Base-by-base conservation (phyloP, 2,329 filamentous ascomycete species). In the Diaporthe sp. region DNA sequence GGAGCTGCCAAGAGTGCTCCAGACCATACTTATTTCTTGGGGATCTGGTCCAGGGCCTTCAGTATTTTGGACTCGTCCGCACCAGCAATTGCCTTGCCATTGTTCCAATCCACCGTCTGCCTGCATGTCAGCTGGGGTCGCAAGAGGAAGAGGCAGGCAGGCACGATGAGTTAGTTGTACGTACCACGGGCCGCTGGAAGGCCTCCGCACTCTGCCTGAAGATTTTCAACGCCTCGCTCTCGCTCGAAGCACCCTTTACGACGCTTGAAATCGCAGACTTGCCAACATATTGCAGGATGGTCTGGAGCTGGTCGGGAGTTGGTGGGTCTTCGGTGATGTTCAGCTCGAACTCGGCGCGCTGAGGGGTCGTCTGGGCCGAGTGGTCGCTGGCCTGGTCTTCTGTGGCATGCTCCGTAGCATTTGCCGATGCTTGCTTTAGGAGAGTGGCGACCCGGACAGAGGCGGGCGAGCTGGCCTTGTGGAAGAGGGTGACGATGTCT, bases 401-500 rank as follows among this genome's bases (percentile, higher is more conserved):
- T 2, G 94, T 95, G 13, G 95, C 91, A 31, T 90, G 88, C 76
- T 92, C 88, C 44, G 90, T 84, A 17, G 94, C 92, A 65, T 91
- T 91, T 65, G 93, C 92, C 37, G 94, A 94, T 44, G 92, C 90
- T 85, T 96, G 92, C 87, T 97, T 97, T 76, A 98, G 91, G 72
- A 98, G 86, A 57, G 91, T 93, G 77, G 93, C 91, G 44, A 94
- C 93, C 76, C 93, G 92, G 70, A 91, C 88, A 4, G 96, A 98
- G 78, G 93, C 89, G 31, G 93, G 90, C 72, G 91, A 90, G 80
- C 89, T 90, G 75, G 96, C 91, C 85, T 94, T 94, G 90, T 98
- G 96, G 89, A 98, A 99, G 88, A 99, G 93, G 77, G 96, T 98
- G 83, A 98, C 92, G 79, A 98, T 94, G 88, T 98, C 96, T 84